phyloP scores from a whole-genome alignment of 345 rosid genomes.

The Hirschfeldia incana region DNA sequence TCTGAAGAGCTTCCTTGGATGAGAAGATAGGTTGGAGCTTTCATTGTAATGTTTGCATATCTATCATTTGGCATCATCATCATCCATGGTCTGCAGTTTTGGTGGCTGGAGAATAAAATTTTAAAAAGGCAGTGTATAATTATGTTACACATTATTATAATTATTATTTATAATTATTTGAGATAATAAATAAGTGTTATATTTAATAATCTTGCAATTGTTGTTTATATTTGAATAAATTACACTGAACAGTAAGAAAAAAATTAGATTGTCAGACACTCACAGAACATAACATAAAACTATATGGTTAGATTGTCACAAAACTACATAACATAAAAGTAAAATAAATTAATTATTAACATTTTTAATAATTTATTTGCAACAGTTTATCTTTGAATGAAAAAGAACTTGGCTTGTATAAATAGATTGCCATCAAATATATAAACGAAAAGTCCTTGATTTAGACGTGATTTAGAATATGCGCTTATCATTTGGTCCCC shows the following conservation, averaged over 20 bases:
- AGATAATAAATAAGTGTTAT: neutral
- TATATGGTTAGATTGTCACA: neutral
- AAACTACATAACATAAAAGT: neutral
- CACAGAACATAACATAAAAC: neutral
- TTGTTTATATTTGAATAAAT: neutral
- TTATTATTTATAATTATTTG: conserved; percentile 7
- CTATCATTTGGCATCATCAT: conserved; percentile 1
- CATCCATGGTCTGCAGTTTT: conserved; percentile 29
- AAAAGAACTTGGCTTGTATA: neutral
- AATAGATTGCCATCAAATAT: neutral
- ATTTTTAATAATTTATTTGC: neutral
- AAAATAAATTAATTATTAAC: neutral
- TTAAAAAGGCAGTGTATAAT: conserved; percentile 1
- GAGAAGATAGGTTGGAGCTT: conserved; percentile 5
- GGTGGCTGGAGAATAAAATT: conserved; percentile 13
- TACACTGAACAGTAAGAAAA: neutral
- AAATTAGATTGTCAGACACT: neutral
- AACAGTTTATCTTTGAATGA: neutral
- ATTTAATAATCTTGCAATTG: neutral
- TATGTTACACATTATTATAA: conserved; percentile 17
- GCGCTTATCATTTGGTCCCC: conserved; percentile 8
- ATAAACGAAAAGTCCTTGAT: neutral
- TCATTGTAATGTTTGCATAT: conserved; percentile 9
- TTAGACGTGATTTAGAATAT: neutral
- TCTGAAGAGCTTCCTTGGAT: conserved; percentile 20